Conservation (phyloP, 2,329 filamentous ascomycete genomes). For the Cytospora chrysosperma region DNA sequence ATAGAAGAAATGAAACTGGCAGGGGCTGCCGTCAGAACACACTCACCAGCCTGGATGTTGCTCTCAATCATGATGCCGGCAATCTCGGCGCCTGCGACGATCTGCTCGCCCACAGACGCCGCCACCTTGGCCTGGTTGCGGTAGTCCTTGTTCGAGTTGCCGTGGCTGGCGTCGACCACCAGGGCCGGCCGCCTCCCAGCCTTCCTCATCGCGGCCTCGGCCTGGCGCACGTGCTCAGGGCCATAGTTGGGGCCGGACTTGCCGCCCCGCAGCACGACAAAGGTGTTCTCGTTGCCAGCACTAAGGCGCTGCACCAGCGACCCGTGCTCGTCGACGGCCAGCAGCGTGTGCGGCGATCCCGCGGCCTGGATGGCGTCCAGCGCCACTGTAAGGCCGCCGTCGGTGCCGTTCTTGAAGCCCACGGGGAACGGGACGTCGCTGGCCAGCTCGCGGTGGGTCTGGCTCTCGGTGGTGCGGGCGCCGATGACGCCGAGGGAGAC, state of each 20-base stretch:
- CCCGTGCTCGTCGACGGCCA: constrained; percentile 95
- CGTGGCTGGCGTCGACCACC: constrained; percentile 98
- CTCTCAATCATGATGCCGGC: constrained; percentile 99
- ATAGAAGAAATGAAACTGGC: too few relatives aligned
- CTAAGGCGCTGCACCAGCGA: constrained; percentile 93
- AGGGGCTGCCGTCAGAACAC: neutral
- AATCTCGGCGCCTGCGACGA: constrained; percentile 80
- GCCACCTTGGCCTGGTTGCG: constrained; percentile 96
- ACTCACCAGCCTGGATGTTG: constrained; percentile 84
- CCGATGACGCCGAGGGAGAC: constrained; percentile 91
- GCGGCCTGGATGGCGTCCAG: constrained; percentile 95
- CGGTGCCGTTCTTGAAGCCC: constrained; percentile 98
- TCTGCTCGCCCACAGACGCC: constrained; percentile 75
- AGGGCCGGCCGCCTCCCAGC: constrained; percentile 72
- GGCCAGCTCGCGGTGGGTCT: constrained; percentile 91
- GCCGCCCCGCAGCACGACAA: constrained; percentile 90
- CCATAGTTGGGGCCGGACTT: constrained; percentile 95
- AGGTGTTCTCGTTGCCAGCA: constrained; percentile 92
- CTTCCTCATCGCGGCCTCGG: constrained; percentile 74
- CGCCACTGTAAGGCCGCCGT: constrained; percentile 83
- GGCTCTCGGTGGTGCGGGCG: constrained; percentile 90
- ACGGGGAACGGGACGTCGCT: constrained; percentile 95
- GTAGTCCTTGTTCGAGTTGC: constrained; percentile 94
- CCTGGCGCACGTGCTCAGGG: constrained; percentile 75
- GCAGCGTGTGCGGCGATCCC: constrained; percentile 88